Evolutionary conservation across 75 land plant species (phyloP).

Genomic region (Selaginella tamariscina): DNA sequence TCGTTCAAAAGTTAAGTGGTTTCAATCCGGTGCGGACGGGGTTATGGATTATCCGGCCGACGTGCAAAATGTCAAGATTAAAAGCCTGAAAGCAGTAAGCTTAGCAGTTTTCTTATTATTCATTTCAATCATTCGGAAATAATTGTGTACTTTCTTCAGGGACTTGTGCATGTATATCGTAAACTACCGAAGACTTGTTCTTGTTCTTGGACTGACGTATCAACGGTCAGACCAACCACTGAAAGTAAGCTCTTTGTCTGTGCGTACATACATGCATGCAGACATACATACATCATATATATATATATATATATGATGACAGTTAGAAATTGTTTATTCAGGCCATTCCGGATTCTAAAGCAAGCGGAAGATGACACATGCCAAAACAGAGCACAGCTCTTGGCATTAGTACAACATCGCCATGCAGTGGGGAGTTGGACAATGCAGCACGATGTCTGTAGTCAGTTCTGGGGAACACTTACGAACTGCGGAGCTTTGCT

Average conservation of each 20-base stretch:
- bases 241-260: constrained; percentile 37
- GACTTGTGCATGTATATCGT: constrained; percentile 57
- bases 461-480: constrained; percentile 40
- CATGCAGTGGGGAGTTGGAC: constrained; percentile 76
- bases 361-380: constrained; percentile 45
- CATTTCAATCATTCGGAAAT: too few relatives aligned
- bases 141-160: constrained; percentile 25
- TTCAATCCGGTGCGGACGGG: constrained; percentile 26
- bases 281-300: too few relatives aligned
- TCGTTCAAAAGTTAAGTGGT: constrained; percentile 31
- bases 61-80: constrained; percentile 36
- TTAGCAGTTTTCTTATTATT: not conserved
- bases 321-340: constrained; percentile 14
- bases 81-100: constrained; percentile 64
- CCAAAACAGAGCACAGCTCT: constrained; percentile 47
- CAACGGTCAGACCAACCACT: constrained; percentile 67
- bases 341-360: constrained; percentile 52
- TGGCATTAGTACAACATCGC: constrained; percentile 54
- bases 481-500: constrained; percentile 62
- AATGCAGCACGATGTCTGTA: constrained; percentile 55
- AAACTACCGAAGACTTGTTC: constrained; percentile 82
- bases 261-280: not conserved
- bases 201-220: constrained; percentile 68
- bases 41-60: constrained; percentile 49
- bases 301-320: not conserved